These are phyloP conservation scores for Scheffersomyces coipomensis DNA, from an alignment of 805 yeast genomes.

Conservation along the genomic window DNA sequence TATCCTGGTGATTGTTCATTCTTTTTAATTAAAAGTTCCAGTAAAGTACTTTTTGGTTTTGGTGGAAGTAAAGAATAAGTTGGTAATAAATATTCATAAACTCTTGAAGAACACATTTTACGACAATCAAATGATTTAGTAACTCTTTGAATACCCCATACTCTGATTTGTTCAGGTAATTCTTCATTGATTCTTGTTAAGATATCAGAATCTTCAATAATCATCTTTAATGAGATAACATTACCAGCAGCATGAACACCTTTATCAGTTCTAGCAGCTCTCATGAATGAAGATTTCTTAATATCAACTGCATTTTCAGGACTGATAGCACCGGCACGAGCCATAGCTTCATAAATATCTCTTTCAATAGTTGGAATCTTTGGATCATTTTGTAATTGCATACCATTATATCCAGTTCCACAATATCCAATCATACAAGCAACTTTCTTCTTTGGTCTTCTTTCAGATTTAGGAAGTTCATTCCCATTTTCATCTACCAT, in stretches of 20 bases:
- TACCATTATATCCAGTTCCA: conserved; percentile 95
- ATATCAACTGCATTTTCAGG: conserved; percentile 84
- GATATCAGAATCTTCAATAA: conserved; percentile 77
- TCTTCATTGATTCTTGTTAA: conserved; percentile 67
- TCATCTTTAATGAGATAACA: conserved; percentile 78
- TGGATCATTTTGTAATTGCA: conserved; percentile 80
- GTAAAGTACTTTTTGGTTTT: conserved; percentile 70
- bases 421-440: conserved; percentile 92
- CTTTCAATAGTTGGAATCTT: conserved; percentile 89
- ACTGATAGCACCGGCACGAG: conserved; percentile 85
- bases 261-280: conserved; percentile 88
- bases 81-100: conserved; percentile 92
- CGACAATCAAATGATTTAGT: conserved; percentile 93
- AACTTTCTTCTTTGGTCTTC: conserved; percentile 85
- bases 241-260: conserved; percentile 99
- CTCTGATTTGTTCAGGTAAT: conserved; percentile 82
- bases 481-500: conserved; percentile 62
- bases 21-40: conserved; percentile 55
- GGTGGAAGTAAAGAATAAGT: conserved; percentile 90
- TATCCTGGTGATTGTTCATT: conserved; percentile 56
- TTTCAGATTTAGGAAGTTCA: conserved; percentile 53
- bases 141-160: conserved; percentile 91
- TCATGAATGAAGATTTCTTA: conserved; percentile 82
- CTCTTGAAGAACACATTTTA: conserved; percentile 91
- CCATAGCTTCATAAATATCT: conserved; percentile 78